Base-by-base conservation (phyloP, 2,329 filamentous ascomycete genomes). In the Nigrospora oryzae region DNA sequence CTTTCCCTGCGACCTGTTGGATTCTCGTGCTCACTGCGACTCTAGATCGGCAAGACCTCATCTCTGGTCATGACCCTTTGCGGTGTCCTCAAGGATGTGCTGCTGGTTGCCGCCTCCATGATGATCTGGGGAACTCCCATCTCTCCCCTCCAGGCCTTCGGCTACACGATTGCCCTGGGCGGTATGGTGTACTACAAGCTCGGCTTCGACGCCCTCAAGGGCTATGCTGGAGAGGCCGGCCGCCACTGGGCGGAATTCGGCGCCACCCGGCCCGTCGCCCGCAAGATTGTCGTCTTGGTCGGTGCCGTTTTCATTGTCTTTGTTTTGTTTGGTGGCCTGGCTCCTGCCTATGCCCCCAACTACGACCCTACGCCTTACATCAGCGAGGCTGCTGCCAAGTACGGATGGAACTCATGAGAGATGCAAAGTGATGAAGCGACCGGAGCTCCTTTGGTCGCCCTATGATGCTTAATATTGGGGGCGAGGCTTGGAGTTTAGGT, bases 241-340 rank as follows among this genome's bases (percentile, higher is more conserved):
- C 85, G 89, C 62, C 78, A 83, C 49, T 95, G 89, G 89, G 84
- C 85, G 42, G 89, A 95, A 59, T 89, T 93, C 55, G 89, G 89
- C 47, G 80, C 80, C 56, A 76, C 75, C 52, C 84, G 84, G 61
- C 90, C 90, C 12, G 77, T 82, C 39, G 73, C 86, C 57, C 86
- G 89, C 69, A 90, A 91, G 70, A 64, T 90, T 43, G 71, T 88
- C 51, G 71, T 93, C 54, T 79, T 91, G 49, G 77, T 73, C 42
- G 66, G 76, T 23, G 74, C 77, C 16, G 62, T 87, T 46, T 64
- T 86, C 51, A 67, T 77, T 43, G 65, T 91, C 54, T 83, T 93
- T 65, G 63, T 87, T 52, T 64, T 94, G 16, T 77, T 94, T 46
- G 79, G 78, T 49, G 78, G 80, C 36, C 65, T 86, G 51, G 81